These are phyloP conservation scores for Entophlyctis luteolus DNA, from an alignment of 192 early-diverging fungal species.

Conservation along the genomic window DNA sequence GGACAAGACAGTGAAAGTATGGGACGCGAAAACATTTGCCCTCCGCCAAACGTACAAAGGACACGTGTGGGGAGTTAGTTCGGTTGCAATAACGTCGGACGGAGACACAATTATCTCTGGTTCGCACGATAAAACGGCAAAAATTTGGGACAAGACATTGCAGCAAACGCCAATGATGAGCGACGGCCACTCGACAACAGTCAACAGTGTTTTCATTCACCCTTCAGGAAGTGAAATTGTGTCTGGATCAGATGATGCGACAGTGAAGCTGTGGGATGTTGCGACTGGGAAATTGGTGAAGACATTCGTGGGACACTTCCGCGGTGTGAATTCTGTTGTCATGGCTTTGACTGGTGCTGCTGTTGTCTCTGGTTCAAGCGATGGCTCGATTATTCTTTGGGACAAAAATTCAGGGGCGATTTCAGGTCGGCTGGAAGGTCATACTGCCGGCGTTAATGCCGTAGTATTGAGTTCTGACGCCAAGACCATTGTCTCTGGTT, in stretches of 20 bases:
- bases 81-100: neutral
- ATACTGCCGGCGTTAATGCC: slow-evolving; percentile 11
- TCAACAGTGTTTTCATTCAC: no score
- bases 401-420: neutral
- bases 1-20: slow-evolving; percentile 79
- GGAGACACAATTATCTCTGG: neutral
- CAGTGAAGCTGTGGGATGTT: neutral
- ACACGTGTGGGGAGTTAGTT: neutral
- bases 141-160: neutral
- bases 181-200: no score
- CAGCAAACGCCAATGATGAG: neutral
- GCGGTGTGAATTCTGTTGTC: neutral
- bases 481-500: slow-evolving; percentile 10
- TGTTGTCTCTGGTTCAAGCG: neutral
- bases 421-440: slow-evolving; percentile 17
- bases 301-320: neutral
- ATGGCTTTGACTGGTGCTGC: neutral
- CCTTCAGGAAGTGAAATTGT: neutral
- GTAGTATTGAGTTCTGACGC: slow-evolving; percentile 21
- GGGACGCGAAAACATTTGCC: slow-evolving; percentile 42
- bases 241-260: neutral
- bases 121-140: neutral
- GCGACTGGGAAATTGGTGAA: neutral
- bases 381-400: neutral
- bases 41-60: neutral